Conservation (phyloP, 345 rosid species). For the Pistacia integerrima region DNA sequence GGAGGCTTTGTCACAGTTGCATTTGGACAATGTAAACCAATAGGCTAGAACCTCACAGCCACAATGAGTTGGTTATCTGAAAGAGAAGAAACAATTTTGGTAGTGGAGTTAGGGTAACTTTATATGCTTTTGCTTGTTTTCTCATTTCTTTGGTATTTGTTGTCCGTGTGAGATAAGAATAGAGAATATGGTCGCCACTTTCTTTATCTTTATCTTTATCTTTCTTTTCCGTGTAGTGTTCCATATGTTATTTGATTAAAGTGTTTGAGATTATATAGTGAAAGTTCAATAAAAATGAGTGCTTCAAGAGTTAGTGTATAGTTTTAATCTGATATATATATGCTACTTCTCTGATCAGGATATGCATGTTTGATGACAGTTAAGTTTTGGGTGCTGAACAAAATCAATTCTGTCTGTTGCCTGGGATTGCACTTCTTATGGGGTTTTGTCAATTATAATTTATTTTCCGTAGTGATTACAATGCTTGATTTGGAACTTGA, state of each 20-base stretch:
- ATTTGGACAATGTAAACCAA: slow-evolving; percentile 38
- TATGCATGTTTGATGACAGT: background rate
- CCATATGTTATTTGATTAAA: slow-evolving; percentile 1
- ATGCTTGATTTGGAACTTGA: background rate
- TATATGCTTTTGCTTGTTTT: background rate
- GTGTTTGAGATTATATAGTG: slow-evolving; percentile 15
- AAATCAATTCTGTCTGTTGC: background rate
- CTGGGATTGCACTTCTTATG: too few species aligned
- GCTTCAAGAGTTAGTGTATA: slow-evolving; percentile 1
- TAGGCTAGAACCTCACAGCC: slow-evolving; percentile 31
- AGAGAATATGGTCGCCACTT: background rate
- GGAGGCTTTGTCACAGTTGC: slow-evolving; percentile 46
- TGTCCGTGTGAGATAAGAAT: background rate
- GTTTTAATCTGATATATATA: background rate
- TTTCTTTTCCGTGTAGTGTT: background rate
- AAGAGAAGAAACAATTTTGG: slow-evolving; percentile 28
- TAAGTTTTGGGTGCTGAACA: background rate
- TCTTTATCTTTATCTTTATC: background rate
- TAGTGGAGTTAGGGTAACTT: background rate
- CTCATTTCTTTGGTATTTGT: background rate
- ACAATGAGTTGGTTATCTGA: slow-evolving; percentile 17
- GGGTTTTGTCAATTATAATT: background rate
- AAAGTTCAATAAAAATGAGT: slow-evolving; percentile 7
- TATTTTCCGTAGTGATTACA: background rate
- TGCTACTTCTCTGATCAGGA: background rate